Evolutionary conservation across 2,329 filamentous ascomycete species (phyloP).

Genomic region (Hypoxylon sp.): DNA sequence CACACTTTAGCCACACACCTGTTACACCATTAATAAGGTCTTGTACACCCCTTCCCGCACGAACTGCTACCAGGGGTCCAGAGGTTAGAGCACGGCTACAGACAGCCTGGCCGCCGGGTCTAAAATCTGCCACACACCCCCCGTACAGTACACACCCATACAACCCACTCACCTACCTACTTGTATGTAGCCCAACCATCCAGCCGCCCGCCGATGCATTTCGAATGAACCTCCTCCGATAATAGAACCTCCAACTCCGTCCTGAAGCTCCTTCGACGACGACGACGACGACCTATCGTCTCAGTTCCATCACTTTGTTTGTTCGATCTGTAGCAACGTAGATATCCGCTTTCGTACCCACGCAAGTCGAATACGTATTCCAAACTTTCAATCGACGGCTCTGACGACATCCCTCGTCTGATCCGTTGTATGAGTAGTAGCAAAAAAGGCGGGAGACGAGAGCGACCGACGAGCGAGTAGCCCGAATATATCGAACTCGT

Average conservation of each 20-base stretch:
- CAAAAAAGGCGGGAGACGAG: not conserved
- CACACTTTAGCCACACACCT: constrained; percentile 16
- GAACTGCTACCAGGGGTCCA: constrained; percentile 33
- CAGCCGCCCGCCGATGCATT: constrained; percentile 41
- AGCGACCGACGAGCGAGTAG: constrained; percentile 15
- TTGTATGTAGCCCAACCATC: constrained; percentile 39
- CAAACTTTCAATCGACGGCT: constrained; percentile 16
- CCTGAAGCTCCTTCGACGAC: constrained; percentile 13
- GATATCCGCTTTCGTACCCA: constrained; percentile 21
- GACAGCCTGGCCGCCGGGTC: constrained; percentile 34
- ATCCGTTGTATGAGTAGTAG: constrained; percentile 17
- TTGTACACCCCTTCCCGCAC: constrained; percentile 32
- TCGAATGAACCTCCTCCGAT: constrained; percentile 44
- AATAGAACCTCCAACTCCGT: constrained; percentile 41
- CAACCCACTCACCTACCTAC: constrained; percentile 27
- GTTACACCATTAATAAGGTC: constrained; percentile 21
- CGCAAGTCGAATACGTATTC: constrained; percentile 24
- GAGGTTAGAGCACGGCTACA: constrained; percentile 27
- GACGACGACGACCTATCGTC: constrained; percentile 20
- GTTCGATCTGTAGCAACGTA: constrained; percentile 4
- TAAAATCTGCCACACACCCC: constrained; percentile 21
- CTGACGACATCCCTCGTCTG: constrained; percentile 35
- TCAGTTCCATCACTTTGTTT: constrained; percentile 20
- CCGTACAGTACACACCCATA: constrained; percentile 21
- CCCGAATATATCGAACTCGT: constrained; percentile 39